These are phyloP conservation scores for Silene conica DNA, from an alignment of 148 eudicot genomes.

Conservation along the genomic window DNA sequence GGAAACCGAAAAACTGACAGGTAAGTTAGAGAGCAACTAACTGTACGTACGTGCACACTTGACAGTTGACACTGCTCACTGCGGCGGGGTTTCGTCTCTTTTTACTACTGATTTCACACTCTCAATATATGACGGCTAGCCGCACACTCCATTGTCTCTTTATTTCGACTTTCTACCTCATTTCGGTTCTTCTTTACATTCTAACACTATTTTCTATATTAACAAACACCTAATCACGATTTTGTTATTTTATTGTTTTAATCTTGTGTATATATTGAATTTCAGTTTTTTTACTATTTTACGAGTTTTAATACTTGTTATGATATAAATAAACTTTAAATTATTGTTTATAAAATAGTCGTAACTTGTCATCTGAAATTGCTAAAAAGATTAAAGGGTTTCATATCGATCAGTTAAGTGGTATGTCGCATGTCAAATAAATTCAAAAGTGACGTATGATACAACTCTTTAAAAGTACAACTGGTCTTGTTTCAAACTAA, in stretches of 20 bases:
- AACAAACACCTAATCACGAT: not conserved
- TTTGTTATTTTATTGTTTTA: not conserved
- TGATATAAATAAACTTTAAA: too few relatives aligned
- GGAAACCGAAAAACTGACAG: slow-evolving; percentile 28
- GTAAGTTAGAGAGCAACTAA: slow-evolving; percentile 19
- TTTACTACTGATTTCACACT: slow-evolving; percentile 22
- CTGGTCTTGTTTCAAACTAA: too few relatives aligned
- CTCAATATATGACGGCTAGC: slow-evolving; percentile 7
- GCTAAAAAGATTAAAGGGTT: too few relatives aligned
- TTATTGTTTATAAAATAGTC: too few relatives aligned
- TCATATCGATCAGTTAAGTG: not conserved
- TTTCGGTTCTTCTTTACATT: not conserved
- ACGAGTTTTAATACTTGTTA: too few relatives aligned
- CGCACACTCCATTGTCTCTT: slow-evolving; percentile 7
- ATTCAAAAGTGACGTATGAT: too few relatives aligned
- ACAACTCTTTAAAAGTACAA: too few relatives aligned
- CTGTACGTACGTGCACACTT: slow-evolving; percentile 22
- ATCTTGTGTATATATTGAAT: too few relatives aligned
- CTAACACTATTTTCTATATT: too few relatives aligned
- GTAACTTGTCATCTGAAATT: too few relatives aligned
- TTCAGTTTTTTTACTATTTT: too few relatives aligned
- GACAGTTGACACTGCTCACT: not conserved
- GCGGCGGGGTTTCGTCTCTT: not conserved
- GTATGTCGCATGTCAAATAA: too few relatives aligned
- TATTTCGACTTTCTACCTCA: not conserved